Percentiles rank a stretch among this genome's conserved stretches.
phyloP scores from a whole-genome alignment of 106 monocot species.

The Gastrodia elata region DNA sequence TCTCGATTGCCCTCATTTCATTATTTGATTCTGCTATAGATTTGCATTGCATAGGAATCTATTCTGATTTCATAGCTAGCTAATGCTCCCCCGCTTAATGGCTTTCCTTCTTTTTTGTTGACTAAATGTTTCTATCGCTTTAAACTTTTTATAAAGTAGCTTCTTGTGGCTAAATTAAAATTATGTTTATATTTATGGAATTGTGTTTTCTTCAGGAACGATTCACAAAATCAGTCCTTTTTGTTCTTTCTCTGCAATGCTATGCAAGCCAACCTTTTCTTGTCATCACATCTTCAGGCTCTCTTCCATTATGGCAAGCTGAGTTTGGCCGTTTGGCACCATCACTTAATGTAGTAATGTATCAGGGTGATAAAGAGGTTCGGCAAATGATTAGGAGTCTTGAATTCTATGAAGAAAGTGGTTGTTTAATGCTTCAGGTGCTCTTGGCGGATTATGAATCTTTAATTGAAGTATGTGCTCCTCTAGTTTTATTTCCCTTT shows the following conservation, averaged over 20 bases:
- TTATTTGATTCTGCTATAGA: neutral
- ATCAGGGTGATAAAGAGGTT: slow-evolving; percentile 36
- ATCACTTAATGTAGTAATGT: slow-evolving; percentile 45
- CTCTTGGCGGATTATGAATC: slow-evolving; percentile 51
- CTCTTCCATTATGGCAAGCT: slow-evolving; percentile 51
- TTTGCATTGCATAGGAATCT: neutral
- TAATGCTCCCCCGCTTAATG: neutral
- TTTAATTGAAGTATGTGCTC: slow-evolving; percentile 49
- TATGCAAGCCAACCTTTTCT: slow-evolving; percentile 39
- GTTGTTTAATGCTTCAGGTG: slow-evolving; percentile 64
- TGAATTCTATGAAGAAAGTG: slow-evolving; percentile 59
- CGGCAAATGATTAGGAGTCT: slow-evolving; percentile 39
- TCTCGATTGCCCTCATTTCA: no score
- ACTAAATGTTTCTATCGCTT: neutral
- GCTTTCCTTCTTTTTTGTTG: neutral
- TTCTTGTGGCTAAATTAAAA: neutral
- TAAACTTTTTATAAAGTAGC: neutral
- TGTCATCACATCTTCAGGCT: slow-evolving; percentile 33
- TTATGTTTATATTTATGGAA: slow-evolving; percentile 1
- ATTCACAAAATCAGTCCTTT: slow-evolving; percentile 46
- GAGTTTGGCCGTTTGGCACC: slow-evolving; percentile 47
- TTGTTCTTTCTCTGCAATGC: slow-evolving; percentile 27
- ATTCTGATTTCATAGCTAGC: neutral
- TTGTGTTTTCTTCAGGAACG: slow-evolving; percentile 38
- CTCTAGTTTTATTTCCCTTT: neutral